These are phyloP conservation scores for Agaricus sinodeliciosus DNA, from an alignment of 768 basidiomycete genomes.

Conservation along the genomic window DNA sequence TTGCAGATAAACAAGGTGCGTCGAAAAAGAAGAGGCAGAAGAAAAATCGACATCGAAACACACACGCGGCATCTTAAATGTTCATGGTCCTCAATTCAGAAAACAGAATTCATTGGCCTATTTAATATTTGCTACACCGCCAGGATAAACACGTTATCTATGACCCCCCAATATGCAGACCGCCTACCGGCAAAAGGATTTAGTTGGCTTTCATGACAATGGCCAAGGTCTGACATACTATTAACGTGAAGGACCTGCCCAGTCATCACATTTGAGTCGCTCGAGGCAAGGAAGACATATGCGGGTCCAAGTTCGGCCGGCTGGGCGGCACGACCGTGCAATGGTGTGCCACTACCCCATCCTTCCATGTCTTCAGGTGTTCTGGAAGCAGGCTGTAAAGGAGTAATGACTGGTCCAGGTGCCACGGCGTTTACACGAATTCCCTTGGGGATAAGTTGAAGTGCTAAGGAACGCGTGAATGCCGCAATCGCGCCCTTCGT, in stretches of 20 bases:
- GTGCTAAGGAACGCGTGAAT: constrained; percentile 49
- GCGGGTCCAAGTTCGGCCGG: constrained; percentile 46
- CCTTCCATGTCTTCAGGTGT: constrained; percentile 50
- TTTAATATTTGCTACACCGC: no score
- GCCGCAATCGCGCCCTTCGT: constrained; percentile 57
- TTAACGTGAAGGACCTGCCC: constrained; percentile 32
- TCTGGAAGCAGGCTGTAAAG: constrained; percentile 51
- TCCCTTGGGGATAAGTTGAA: constrained; percentile 46
- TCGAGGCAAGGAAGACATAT: constrained; percentile 49
- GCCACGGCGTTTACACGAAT: constrained; percentile 52
- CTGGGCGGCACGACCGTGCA: constrained; percentile 43
- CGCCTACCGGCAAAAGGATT: constrained; percentile 10
- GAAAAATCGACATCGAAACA: background rate
- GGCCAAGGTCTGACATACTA: constrained; percentile 15
- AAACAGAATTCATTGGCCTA: no score
- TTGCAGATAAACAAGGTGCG: constrained; percentile 2
- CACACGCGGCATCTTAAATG: no score
- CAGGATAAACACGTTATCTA: background rate
- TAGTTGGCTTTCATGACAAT: background rate
- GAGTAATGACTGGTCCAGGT: constrained; percentile 51
- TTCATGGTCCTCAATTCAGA: no score
- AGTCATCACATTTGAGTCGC: constrained; percentile 33
- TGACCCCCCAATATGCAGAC: constrained; percentile 18
- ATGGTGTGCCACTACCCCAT: constrained; percentile 40
- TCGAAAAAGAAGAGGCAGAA: constrained; percentile 2